Evolutionary conservation across 352 stramenopile genomes (phyloP).

Genomic region (Phytopythium ostracodes): DNA sequence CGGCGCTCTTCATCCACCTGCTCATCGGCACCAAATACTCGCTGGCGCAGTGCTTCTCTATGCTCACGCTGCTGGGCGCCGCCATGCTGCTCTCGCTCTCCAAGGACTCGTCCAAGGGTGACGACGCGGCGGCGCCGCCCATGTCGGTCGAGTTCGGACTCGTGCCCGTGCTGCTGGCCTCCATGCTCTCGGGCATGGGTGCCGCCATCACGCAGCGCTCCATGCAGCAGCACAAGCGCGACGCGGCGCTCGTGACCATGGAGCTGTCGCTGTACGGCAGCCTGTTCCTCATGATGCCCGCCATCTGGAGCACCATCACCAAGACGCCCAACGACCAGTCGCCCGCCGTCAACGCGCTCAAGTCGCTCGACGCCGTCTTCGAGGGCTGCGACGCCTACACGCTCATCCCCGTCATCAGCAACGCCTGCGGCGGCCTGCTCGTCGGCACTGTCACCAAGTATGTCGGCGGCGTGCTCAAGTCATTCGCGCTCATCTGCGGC

Average conservation of each 20-base stretch:
- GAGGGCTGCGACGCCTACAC: constrained; percentile 74
- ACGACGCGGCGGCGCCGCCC: constrained; percentile 11
- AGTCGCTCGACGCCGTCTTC: constrained; percentile 34
- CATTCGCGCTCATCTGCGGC: constrained; percentile 84
- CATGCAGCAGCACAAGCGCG: constrained; percentile 70
- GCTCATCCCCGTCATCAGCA: constrained; percentile 75
- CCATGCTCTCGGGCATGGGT: constrained; percentile 70
- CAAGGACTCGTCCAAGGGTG: constrained; percentile 26
- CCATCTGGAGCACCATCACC: constrained; percentile 36
- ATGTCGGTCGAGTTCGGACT: constrained; percentile 60
- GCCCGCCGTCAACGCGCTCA: constrained; percentile 15
- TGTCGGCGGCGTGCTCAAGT: constrained; percentile 89
- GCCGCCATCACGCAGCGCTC: constrained; percentile 73
- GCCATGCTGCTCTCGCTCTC: constrained; percentile 66
- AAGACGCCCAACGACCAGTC: constrained; percentile 35
- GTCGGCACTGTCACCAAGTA: constrained; percentile 88
- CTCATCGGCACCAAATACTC: constrained; percentile 73
- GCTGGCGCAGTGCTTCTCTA: constrained; percentile 62
- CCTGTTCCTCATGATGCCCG: constrained; percentile 57
- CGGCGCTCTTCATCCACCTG: constrained; percentile 76
- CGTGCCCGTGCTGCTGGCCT: constrained; percentile 63
- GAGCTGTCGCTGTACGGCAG: constrained; percentile 77
- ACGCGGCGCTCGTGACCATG: constrained; percentile 74
- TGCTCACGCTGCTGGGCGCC: constrained; percentile 64
- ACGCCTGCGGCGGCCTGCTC: constrained; percentile 77